Conservation (phyloP, 2,329 filamentous ascomycete genomes). For the Phyllosticta paracitricarpa region DNA sequence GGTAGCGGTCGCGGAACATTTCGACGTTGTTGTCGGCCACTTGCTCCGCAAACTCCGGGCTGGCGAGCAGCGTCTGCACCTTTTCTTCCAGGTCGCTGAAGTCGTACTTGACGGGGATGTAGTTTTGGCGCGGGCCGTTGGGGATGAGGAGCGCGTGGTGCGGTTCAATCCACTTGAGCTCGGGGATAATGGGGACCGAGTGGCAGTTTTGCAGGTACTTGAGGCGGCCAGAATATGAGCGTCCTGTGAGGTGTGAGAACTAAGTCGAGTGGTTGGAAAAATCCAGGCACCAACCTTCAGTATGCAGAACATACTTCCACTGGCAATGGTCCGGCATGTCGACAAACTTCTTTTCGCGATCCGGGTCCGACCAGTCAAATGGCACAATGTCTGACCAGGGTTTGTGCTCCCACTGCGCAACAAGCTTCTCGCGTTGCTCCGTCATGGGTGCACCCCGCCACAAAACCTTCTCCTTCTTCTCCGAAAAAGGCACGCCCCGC, state of each 20-base stretch:
- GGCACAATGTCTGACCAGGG: slow-evolving; percentile 21
- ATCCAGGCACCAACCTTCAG: slow-evolving; percentile 12
- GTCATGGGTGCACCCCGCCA: slow-evolving; percentile 26
- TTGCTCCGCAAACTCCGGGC: slow-evolving; percentile 34
- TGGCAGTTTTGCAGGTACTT: slow-evolving; percentile 26
- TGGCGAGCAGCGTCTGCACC: slow-evolving; percentile 32
- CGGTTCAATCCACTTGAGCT: slow-evolving; percentile 39
- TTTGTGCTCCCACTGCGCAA: slow-evolving; percentile 16
- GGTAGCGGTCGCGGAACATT: slow-evolving; percentile 43
- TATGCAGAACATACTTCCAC: slow-evolving; percentile 15
- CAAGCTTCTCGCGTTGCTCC: slow-evolving; percentile 17
- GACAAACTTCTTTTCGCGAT: slow-evolving; percentile 8
- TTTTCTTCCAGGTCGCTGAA: slow-evolving; percentile 29
- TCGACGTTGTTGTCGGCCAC: slow-evolving; percentile 41
- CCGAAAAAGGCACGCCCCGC: slow-evolving; percentile 12
- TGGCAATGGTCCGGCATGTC: slow-evolving; percentile 18
- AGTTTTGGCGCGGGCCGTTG: slow-evolving; percentile 40
- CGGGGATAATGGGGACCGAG: slow-evolving; percentile 40
- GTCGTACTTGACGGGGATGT: slow-evolving; percentile 38
- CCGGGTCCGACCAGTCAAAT: slow-evolving; percentile 18
- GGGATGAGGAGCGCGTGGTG: slow-evolving; percentile 38
- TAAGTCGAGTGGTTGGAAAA: neutral
- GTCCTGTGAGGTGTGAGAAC: slow-evolving; percentile 9
- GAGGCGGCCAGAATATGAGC: slow-evolving; percentile 23
- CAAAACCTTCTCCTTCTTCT: slow-evolving; percentile 19